Percentiles rank a stretch among this genome's conserved stretches.
Conservation (phyloP, 139 green algal genomes). For the Coelastrella sp. region DNA sequence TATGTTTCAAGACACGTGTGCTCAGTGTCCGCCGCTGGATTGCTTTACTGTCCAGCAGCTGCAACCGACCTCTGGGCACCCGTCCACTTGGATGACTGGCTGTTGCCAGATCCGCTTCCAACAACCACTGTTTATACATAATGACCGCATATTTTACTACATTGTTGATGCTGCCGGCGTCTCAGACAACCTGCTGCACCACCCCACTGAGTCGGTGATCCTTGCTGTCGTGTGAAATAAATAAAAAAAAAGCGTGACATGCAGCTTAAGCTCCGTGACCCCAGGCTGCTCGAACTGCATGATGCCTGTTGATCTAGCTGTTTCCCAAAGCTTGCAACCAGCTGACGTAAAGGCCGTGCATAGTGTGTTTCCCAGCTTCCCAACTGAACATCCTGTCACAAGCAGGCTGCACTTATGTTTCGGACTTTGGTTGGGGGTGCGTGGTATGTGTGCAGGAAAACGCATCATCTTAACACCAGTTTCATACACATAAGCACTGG, state of each 20-base stretch:
- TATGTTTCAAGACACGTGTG: neutral
- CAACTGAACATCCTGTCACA: slow-evolving; percentile 36
- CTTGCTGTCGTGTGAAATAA: no score
- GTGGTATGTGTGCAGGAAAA: no score
- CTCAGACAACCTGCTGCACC: neutral
- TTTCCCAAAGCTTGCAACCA: slow-evolving; percentile 26
- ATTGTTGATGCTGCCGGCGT: slow-evolving; percentile 26
- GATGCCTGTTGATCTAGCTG: neutral
- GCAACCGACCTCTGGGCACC: neutral
- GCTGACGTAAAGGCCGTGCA: neutral
- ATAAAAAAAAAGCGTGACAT: no score
- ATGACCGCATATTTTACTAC: slow-evolving; percentile 48
- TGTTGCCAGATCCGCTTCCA: neutral
- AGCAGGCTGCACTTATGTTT: neutral
- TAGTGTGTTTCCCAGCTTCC: slow-evolving; percentile 31
- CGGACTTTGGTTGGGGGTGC: no score
- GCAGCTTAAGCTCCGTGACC: slow-evolving; percentile 12
- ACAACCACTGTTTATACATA: neutral
- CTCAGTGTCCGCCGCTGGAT: neutral
- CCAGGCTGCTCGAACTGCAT: slow-evolving; percentile 30
- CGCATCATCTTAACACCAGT: no score
- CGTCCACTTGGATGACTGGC: neutral
- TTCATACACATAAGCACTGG: no score
- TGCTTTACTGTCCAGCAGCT: neutral
- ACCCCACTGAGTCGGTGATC: neutral